phyloP scores from a whole-genome alignment of 306 rosid genomes.

The Vachellia collinsii region DNA sequence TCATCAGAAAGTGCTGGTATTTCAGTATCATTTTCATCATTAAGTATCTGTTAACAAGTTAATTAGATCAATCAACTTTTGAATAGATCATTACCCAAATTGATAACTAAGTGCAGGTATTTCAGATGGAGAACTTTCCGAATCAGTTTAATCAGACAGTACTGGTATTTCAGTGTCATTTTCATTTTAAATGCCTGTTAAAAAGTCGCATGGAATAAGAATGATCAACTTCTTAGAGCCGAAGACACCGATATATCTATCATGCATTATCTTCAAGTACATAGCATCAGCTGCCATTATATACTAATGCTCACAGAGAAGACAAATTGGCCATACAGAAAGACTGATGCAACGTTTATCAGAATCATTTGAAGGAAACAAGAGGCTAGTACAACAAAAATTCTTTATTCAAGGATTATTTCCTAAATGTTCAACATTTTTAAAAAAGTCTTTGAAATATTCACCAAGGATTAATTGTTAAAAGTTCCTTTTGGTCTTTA shows the following conservation, averaged over 20 bases:
- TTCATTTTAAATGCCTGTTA: slow-evolving; percentile 50
- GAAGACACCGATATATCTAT: slow-evolving; percentile 6
- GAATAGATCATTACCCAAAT: neutral
- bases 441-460: neutral
- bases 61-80: neutral
- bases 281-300: neutral
- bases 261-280: slow-evolving; percentile 1
- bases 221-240: slow-evolving; percentile 21
- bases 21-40: slow-evolving; percentile 49
- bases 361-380: neutral
- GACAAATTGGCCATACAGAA: neutral
- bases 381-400: neutral
- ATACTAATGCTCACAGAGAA: neutral
- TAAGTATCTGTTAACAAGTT: slow-evolving; percentile 35
- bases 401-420: neutral
- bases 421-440: neutral
- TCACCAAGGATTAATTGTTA: neutral
- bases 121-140: slow-evolving; percentile 45
- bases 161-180: slow-evolving; percentile 48
- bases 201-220: slow-evolving; percentile 35
- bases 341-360: too few species aligned
- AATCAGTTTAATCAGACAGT: slow-evolving; percentile 43
- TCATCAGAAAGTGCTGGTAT: slow-evolving; percentile 45
- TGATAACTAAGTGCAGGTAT: slow-evolving; percentile 44
- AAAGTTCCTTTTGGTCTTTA: neutral